phyloP scores from a whole-genome alignment of 805 yeast genomes.

The Torulaspora indica region DNA sequence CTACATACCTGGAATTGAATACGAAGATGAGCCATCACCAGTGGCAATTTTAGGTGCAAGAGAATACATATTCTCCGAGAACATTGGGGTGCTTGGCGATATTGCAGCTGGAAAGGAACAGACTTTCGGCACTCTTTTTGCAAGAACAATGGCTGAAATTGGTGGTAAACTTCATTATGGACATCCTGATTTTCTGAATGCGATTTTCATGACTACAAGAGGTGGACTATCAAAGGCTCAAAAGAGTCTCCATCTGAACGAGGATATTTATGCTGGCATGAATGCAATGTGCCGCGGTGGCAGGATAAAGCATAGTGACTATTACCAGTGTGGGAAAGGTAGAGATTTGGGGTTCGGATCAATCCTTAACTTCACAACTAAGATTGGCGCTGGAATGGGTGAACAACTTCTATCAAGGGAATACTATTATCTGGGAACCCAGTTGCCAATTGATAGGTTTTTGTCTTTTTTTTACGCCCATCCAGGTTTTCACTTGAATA shows the following conservation, averaged over 20 bases:
- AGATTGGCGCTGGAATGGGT: conserved; percentile 98
- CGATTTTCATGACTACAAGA: conserved; percentile 86
- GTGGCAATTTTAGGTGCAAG: conserved; percentile 95
- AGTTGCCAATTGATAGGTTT: conserved; percentile 82
- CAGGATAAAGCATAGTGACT: conserved; percentile 90
- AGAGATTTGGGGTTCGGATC: conserved; percentile 92
- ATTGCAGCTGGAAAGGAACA: conserved; percentile 97
- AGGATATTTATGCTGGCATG: conserved; percentile 96
- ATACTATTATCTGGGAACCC: conserved; percentile 85
- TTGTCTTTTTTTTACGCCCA: conserved; percentile 93
- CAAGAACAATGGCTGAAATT: conserved; percentile 86
- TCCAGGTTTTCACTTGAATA: conserved; percentile 92
- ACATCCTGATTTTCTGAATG: conserved; percentile 92
- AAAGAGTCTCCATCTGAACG: conserved; percentile 86
- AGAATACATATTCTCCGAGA: conserved; percentile 90
- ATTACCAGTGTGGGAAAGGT: conserved; percentile 95
- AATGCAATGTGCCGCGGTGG: conserved; percentile 87
- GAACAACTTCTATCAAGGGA: conserved; percentile 91
- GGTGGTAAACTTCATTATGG: conserved; percentile 96
- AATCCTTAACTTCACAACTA: conserved; percentile 86
- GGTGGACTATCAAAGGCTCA: conserved; percentile 96
- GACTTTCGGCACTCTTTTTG: conserved; percentile 93
- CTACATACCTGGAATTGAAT: conserved; percentile 55
- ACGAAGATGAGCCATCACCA: conserved; percentile 48
- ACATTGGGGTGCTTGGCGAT: conserved; percentile 88